Percentiles rank a stretch among this genome's conserved stretches.
Conservation (phyloP, 2,329 filamentous ascomycete genomes). For the Stagonosporopsis tanaceti region DNA sequence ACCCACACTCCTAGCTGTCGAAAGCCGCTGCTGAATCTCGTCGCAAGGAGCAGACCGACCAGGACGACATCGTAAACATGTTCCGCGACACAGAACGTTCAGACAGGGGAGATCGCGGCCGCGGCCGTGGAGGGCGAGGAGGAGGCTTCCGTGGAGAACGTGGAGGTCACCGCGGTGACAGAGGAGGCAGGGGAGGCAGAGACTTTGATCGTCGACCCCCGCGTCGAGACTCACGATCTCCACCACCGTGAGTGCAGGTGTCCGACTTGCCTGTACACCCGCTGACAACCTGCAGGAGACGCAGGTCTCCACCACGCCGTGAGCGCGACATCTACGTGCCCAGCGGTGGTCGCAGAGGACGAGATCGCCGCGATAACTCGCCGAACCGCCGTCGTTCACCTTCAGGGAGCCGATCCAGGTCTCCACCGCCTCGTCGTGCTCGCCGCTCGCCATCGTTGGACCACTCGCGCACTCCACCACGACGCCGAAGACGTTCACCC, state of each 20-base stretch:
- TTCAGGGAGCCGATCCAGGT: conserved; percentile 39
- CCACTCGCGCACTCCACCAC: conserved; percentile 53
- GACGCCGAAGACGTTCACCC: conserved; percentile 34
- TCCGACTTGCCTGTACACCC: neutral
- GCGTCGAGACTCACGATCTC: conserved; percentile 61
- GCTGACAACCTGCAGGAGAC: conserved; percentile 50
- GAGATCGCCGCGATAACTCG: conserved; percentile 47
- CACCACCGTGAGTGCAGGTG: conserved; percentile 44
- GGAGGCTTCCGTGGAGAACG: conserved; percentile 55
- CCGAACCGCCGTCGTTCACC: conserved; percentile 47
- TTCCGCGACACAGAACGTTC: conserved; percentile 70
- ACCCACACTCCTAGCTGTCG: conserved; percentile 72
- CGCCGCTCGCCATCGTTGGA: conserved; percentile 39
- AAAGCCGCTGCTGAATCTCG: conserved; percentile 78
- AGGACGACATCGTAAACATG: conserved; percentile 73
- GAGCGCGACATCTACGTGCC: conserved; percentile 67
- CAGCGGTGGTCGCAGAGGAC: conserved; percentile 48
- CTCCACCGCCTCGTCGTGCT: conserved; percentile 37
- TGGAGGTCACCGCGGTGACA: conserved; percentile 52
- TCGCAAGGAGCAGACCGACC: conserved; percentile 68
- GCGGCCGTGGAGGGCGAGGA: conserved; percentile 55
- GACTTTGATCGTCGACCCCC: conserved; percentile 59
- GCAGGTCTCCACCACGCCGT: conserved; percentile 58
- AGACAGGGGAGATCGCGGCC: conserved; percentile 46
- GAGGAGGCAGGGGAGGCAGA: conserved; percentile 51